Percentiles rank a stretch among this genome's conserved stretches.
Evolutionary conservation across 75 land plant species (phyloP).

Genomic region (Cryptomeria japonica): DNA sequence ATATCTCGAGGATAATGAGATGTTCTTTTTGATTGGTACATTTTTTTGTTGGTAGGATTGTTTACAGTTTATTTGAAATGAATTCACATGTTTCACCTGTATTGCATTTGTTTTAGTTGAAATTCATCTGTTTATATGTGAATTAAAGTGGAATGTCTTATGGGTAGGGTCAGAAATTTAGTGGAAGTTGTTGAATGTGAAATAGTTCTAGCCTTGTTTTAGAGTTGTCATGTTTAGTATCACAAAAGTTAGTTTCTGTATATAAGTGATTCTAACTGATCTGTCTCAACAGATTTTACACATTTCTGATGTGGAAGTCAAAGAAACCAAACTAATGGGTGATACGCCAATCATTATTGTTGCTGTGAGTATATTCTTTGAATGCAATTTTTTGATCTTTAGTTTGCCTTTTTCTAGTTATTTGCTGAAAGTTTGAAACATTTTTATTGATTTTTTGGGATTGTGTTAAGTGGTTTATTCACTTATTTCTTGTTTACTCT

Average conservation of each 20-base stretch:
- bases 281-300: slow-evolving; percentile 70
- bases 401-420: neutral
- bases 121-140: neutral
- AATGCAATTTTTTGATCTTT: neutral
- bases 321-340: slow-evolving; percentile 93
- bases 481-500: neutral
- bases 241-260: too few species aligned
- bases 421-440: neutral
- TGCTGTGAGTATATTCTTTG: slow-evolving; percentile 49
- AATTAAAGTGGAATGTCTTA: neutral
- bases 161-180: neutral
- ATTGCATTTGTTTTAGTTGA: neutral
- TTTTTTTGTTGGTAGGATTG: neutral
- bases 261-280: neutral
- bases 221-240: neutral
- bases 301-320: slow-evolving; percentile 84
- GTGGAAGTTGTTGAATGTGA: neutral
- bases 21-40: neutral
- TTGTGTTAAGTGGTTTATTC: neutral
- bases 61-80: neutral
- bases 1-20: neutral
- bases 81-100: neutral
- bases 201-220: neutral
- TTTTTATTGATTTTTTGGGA: neutral
- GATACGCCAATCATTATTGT: slow-evolving; percentile 73